Evolutionary conservation across 176 grass and related monocot genomes (phyloP), one percentile per base, ranked within the genome.

Genomic region (Zoysia japonica): DNA sequence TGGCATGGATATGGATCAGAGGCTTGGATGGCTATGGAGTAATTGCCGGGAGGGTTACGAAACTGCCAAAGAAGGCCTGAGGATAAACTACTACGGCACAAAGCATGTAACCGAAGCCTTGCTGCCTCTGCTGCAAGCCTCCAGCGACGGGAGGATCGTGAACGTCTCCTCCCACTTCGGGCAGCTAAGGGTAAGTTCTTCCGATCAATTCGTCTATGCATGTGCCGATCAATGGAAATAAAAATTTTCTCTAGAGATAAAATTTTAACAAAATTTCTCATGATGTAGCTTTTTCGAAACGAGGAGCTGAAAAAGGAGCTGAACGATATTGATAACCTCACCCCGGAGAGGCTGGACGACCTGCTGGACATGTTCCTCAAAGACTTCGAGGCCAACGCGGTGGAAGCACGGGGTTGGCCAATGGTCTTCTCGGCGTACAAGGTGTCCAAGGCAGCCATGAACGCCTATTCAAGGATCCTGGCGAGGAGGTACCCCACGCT

Each of bases 81-180:
- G 54, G 15, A 94, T 89, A n/a, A 94, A 94, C 49, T 94, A 89
- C 84, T 86, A 79, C 35, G 92, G 89, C 46, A 67, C 80, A 0
- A 94, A 87, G 77, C 47, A 65, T 28, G 83, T 89, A 0, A 89
- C 70, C 2, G 56, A 85, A 50, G 68, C 83, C 10, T 41, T 91
- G 1, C 20, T 94, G 20, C 89, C 89, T 36, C 83, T 89, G 47
- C 78, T 95, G 12, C 65, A 64, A 64, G 72, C 80, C 47, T 89
- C 89, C 17, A 36, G 73, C 3, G 83, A 83, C 5, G 87, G 81
- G 41, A 85, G 78, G 48, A 81, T 95, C 9, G 78, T 95, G 28
- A 95, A 92, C 35, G 74, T 95, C 74, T 89, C 89, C 37, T 89
- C 93, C 14, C 6, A 42, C 15, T 61, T 71, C 6, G 84, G 87